Conservation (phyloP, 1,284 basidiomycete genomes). For the Boletus holoroseus region DNA sequence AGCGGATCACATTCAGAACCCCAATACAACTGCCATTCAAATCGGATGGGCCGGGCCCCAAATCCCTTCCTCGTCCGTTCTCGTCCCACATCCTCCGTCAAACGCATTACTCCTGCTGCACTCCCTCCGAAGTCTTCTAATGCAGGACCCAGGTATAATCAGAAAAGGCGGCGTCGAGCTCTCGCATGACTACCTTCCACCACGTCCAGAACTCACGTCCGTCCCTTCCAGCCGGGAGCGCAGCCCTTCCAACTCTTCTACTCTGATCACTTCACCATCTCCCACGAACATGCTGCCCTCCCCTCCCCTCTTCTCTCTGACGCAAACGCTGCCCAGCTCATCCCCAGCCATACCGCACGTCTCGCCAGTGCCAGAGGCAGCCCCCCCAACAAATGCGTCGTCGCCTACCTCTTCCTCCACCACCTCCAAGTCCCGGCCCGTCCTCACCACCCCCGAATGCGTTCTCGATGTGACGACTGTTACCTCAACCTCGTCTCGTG, state of each 20-base stretch:
- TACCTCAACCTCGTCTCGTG: conserved; percentile 94
- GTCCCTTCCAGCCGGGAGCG: conserved; percentile 48
- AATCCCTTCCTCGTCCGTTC: conserved; percentile 60
- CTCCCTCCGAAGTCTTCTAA: conserved; percentile 56
- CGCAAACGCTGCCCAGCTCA: conserved; percentile 37
- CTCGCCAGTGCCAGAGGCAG: conserved; percentile 66
- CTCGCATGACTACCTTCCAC: conserved; percentile 52
- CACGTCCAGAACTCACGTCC: conserved; percentile 62
- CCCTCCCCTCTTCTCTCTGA: conserved; percentile 61
- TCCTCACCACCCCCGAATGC: conserved; percentile 80
- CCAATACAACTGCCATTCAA: no score
- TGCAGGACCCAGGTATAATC: conserved; percentile 62
- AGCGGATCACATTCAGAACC: no score
- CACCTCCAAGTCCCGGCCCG: conserved; percentile 68
- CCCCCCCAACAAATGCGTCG: conserved; percentile 65
- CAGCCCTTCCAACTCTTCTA: conserved; percentile 31
- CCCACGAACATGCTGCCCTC: conserved; percentile 53
- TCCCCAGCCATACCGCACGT: conserved; percentile 73
- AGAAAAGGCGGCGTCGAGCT: conserved; percentile 76
- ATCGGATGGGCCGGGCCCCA: conserved; percentile 27
- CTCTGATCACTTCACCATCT: conserved; percentile 72
- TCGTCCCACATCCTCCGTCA: conserved; percentile 58
- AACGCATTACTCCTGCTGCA: conserved; percentile 48
- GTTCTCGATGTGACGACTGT: conserved; percentile 96
- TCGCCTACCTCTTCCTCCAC: conserved; percentile 58